Evolutionary conservation across 371 early-diverging fungal species (phyloP).

Genomic region (Mucor mucedo): DNA sequence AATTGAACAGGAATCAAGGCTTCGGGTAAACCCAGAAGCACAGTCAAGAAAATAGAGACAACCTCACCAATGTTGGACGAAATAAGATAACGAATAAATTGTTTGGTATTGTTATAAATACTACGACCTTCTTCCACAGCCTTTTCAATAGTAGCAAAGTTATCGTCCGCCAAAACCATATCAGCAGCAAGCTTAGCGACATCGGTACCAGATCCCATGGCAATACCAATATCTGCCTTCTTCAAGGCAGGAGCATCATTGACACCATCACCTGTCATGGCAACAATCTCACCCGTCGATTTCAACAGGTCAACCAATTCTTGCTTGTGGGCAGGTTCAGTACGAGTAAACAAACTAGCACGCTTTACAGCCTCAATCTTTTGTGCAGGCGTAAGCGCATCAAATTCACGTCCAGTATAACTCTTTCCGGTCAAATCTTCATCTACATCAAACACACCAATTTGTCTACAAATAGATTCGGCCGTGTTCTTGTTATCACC

Average conservation of each 20-base stretch:
- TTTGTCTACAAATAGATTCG: constrained; percentile 90
- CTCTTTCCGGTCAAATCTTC: constrained; percentile 77
- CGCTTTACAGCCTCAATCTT: constrained; percentile 74
- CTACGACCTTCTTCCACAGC: constrained; percentile 97
- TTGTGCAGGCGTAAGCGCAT: constrained; percentile 75
- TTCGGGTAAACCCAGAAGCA: constrained; percentile 94
- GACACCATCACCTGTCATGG: constrained; percentile 99
- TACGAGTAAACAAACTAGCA: constrained; percentile 91
- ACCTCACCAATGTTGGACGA: constrained; percentile 94
- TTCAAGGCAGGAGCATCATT: constrained; percentile 98
- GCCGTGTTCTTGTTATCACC: constrained; percentile 97
- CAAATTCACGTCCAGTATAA: constrained; percentile 95
- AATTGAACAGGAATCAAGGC: constrained; percentile 97
- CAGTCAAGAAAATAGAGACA: constrained; percentile 90
- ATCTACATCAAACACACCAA: constrained; percentile 85
- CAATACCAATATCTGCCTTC: constrained; percentile 97
- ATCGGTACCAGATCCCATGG: constrained; percentile 98
- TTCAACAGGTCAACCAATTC: constrained; percentile 91
- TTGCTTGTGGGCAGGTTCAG: constrained; percentile 95
- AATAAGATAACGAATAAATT: constrained; percentile 96
- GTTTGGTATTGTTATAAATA: constrained; percentile 98
- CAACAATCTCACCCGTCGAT: constrained; percentile 89
- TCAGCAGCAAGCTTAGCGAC: constrained; percentile 97
- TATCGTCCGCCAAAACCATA: constrained; percentile 97
- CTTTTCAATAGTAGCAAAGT: constrained; percentile 95